Base-by-base conservation (phyloP, 768 basidiomycete species). In the Mycena maculata region DNA sequence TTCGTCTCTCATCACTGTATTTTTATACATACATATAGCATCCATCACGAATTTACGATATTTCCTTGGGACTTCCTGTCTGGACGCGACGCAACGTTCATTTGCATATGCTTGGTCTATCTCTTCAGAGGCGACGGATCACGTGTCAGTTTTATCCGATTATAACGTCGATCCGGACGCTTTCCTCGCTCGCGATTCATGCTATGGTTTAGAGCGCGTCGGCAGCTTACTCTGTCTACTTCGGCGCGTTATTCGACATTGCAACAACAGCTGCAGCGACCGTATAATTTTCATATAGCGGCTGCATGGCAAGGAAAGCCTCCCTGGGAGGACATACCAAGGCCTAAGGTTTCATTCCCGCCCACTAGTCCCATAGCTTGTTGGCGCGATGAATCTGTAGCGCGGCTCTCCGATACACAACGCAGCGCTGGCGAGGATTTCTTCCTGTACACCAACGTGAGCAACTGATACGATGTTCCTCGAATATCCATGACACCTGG, bases 251-350 rank as follows among this genome's bases (percentile, higher is more conserved):
- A 45, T 28, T 65, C 50, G 23, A n/a, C 36, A 0, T 22, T 22
- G 22, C 65, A 36, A 36, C 8, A n/a, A n/a, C n/a, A n/a, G n/a
- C n/a, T n/a, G n/a, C n/a, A 36, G 22, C 31, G 49, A 47, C 55
- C 91, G 7, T 95, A 90, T 74, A 87, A 79, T 36, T 94, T 95
- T 76, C 88, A 93, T 72, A 82, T 94, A 39, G 93, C 91, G 57
- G 85, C 86, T 18, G 91, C 91, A 76, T 95, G 92, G 90, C 88
- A 88, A 30, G 89, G 88, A 44, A 95, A 95, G 75, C 88, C 91
- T 20, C 76, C 82, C 20, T 63, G 12, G 72, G 69, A 82, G 68
- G 60, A 68, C 41, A 8, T 71, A 71, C 45, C 75, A 74, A 50
- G 65, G 73, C 60, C 71, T 61, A 76, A 79, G 81, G 67, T 73